Conservation (phyloP, 164 flowering plant species). For the Liquidambar formosana region DNA sequence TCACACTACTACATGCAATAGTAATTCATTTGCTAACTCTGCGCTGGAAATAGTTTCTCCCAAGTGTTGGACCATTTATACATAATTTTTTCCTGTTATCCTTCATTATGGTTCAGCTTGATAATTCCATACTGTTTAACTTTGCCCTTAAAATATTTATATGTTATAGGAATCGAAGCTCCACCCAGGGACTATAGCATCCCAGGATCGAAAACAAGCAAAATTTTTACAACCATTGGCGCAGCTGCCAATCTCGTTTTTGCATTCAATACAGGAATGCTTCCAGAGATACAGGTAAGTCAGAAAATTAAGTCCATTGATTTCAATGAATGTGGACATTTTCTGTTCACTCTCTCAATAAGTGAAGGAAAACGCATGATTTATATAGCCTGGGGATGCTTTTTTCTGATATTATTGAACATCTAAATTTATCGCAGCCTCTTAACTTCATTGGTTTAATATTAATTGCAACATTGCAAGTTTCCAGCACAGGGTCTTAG, state of each 20-base stretch:
- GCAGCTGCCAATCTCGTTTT: slow-evolving; percentile 87
- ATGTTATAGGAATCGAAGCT: slow-evolving; percentile 49
- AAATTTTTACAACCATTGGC: slow-evolving; percentile 69
- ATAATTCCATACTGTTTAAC: background rate
- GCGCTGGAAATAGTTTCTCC: too few relatives aligned
- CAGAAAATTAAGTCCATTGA: background rate
- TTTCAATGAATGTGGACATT: background rate
- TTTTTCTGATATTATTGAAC: too few relatives aligned
- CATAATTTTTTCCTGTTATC: background rate
- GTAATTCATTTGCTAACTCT: too few relatives aligned
- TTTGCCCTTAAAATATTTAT: slow-evolving; percentile 1
- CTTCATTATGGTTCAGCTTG: too few relatives aligned
- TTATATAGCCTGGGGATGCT: too few relatives aligned
- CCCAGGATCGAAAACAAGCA: slow-evolving; percentile 52
- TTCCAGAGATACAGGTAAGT: slow-evolving; percentile 94
- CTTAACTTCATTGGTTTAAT: background rate
- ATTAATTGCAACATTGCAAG: background rate
- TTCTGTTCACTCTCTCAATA: background rate
- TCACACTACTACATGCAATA: too few relatives aligned
- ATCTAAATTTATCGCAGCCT: background rate
- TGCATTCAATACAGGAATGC: slow-evolving; percentile 97
- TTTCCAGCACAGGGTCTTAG: background rate
- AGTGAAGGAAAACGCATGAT: too few relatives aligned
- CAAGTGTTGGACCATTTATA: too few relatives aligned
- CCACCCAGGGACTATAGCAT: slow-evolving; percentile 73